Evolutionary conservation across 75 land plant genomes (phyloP).

Genomic region (Selaginella tamariscina): DNA sequence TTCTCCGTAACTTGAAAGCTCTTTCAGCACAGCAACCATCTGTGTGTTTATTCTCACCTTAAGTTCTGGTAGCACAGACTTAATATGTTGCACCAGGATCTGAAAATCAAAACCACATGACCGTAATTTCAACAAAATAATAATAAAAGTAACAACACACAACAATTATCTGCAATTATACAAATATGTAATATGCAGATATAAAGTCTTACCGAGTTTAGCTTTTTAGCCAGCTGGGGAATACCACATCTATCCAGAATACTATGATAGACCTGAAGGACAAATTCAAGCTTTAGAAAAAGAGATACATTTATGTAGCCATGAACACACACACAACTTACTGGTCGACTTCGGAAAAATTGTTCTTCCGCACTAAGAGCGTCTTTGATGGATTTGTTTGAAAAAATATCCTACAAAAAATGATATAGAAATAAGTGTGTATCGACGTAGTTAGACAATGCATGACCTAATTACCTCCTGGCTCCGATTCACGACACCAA

Average conservation of each 20-base stretch:
- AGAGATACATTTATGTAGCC: not conserved
- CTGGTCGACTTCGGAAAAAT: not conserved
- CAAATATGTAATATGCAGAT: no score
- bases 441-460: no score
- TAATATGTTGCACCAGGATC: not conserved
- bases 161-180: no score
- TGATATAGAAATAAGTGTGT: not conserved
- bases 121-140: no score
- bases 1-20: not conserved
- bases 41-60: not conserved
- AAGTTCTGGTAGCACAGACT: not conserved
- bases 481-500: not conserved
- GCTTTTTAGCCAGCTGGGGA: not conserved
- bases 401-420: not conserved
- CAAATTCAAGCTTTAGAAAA: not conserved
- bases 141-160: no score
- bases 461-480: not conserved
- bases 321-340: no score
- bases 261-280: not conserved
- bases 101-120: no score
- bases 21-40: not conserved
- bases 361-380: not conserved
- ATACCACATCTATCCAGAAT: conserved; percentile 1
- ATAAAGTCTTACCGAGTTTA: not conserved
- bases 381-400: not conserved